phyloP scores from a whole-genome alignment of 768 basidiomycete genomes.

The Termitomyces sp. region DNA sequence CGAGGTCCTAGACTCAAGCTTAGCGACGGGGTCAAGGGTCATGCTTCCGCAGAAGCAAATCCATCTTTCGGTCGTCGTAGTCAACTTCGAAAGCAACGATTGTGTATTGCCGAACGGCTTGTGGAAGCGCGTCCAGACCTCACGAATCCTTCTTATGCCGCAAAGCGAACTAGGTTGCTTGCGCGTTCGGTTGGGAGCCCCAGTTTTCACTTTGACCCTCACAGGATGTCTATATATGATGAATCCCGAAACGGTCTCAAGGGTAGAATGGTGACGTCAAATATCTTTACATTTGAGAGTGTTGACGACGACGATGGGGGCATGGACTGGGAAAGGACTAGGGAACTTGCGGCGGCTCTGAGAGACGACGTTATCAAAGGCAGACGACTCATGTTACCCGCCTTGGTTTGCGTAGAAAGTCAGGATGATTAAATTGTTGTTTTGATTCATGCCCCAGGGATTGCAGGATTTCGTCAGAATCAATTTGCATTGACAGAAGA shows the following conservation, averaged over 20 bases:
- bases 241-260: not conserved
- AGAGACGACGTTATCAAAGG: slow-evolving; percentile 23
- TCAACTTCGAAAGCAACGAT: slow-evolving; percentile 15
- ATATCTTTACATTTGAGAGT: slow-evolving; percentile 16
- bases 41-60: not conserved
- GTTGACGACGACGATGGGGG: slow-evolving; percentile 23
- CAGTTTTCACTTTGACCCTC: not conserved
- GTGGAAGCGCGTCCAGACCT: slow-evolving; percentile 38
- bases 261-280: not conserved
- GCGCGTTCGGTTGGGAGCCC: slow-evolving; percentile 7
- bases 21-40: not conserved
- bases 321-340: slow-evolving; percentile 32
- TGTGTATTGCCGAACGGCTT: slow-evolving; percentile 33
- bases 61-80: slow-evolving; percentile 4
- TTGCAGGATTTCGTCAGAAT: not conserved
- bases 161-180: slow-evolving; percentile 18
- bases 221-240: slow-evolving; percentile 5
- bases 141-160: slow-evolving; percentile 24
- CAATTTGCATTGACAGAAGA: not conserved
- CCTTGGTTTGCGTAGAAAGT: slow-evolving; percentile 26
- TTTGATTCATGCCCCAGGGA: not conserved
- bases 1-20: not conserved
- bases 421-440: not conserved
- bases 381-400: slow-evolving; percentile 22
- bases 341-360: slow-evolving; percentile 23